Evolutionary conservation across 1,284 basidiomycete genomes (phyloP).

Genomic region (Ganoderma multipileum): DNA sequence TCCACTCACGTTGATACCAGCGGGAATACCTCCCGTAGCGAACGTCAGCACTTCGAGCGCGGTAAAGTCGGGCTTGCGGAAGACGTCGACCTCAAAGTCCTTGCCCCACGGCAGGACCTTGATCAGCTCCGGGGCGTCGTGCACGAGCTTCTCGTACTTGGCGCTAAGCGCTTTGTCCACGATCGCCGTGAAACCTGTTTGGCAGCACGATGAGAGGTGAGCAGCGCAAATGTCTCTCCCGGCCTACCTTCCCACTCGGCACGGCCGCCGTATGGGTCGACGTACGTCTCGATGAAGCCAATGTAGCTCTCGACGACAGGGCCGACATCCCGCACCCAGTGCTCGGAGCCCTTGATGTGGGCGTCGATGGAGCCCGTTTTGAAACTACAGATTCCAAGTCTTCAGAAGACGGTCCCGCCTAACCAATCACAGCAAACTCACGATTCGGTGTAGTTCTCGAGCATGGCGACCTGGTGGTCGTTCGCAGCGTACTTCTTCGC

Average conservation of each 20-base stretch:
- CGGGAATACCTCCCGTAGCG: slow-evolving; percentile 84
- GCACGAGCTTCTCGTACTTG: slow-evolving; percentile 81
- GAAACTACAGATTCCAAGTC: slow-evolving; percentile 54
- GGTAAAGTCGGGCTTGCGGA: slow-evolving; percentile 88
- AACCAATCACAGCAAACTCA: slow-evolving; percentile 41
- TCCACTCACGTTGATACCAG: slow-evolving; percentile 75
- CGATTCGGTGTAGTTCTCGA: slow-evolving; percentile 83
- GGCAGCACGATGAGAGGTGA: not conserved
- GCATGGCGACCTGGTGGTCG: slow-evolving; percentile 74
- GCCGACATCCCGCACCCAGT: slow-evolving; percentile 87
- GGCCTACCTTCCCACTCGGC: slow-evolving; percentile 85
- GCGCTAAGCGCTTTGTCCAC: slow-evolving; percentile 84
- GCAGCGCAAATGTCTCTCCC: not conserved
- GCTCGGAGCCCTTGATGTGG: slow-evolving; percentile 76
- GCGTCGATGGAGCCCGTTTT: slow-evolving; percentile 77
- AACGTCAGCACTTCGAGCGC: slow-evolving; percentile 83
- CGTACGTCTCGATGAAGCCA: slow-evolving; percentile 74
- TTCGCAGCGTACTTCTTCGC: slow-evolving; percentile 79
- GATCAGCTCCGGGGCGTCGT: slow-evolving; percentile 77
- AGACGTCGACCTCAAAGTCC: slow-evolving; percentile 83
- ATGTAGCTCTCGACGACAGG: slow-evolving; percentile 90
- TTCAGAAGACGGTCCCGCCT: not conserved
- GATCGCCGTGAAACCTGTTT: slow-evolving; percentile 81
- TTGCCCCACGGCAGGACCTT: slow-evolving; percentile 84
- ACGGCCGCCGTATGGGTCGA: slow-evolving; percentile 83